Conservation (phyloP, 2,329 filamentous ascomycete species). For the Venturia oleaginea region DNA sequence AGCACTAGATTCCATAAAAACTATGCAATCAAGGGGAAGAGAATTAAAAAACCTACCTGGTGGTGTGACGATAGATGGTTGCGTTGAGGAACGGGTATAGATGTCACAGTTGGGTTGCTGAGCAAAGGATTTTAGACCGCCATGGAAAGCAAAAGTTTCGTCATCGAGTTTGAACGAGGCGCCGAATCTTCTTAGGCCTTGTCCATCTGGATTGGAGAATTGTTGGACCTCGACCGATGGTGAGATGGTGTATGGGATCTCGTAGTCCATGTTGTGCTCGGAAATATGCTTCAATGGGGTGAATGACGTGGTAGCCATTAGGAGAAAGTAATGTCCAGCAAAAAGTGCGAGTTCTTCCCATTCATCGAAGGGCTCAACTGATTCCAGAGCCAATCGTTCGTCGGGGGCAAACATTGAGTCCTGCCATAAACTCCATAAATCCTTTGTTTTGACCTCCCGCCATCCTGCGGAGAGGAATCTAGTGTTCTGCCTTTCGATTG, state of each 20-base stretch:
- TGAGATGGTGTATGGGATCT: background rate
- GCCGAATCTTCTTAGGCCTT: constrained; percentile 17
- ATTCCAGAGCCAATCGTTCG: constrained; percentile 55
- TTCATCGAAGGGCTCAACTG: constrained; percentile 80
- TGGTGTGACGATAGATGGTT: too few relatives aligned
- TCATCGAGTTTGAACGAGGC: constrained; percentile 18
- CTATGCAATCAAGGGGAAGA: too few relatives aligned
- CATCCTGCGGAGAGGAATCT: constrained; percentile 67
- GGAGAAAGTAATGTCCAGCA: constrained; percentile 72
- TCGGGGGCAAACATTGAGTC: constrained; percentile 52
- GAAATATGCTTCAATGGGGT: background rate
- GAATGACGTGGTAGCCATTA: constrained; percentile 43
- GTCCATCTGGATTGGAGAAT: background rate
- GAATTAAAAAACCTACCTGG: too few relatives aligned
- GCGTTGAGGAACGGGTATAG: constrained; percentile 19
- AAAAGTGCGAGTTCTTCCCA: constrained; percentile 93
- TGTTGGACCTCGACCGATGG: background rate
- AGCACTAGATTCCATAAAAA: too few relatives aligned
- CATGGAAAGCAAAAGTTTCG: constrained; percentile 31
- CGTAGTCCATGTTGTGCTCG: background rate
- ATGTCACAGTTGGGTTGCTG: constrained; percentile 40
- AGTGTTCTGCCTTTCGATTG: constrained; percentile 51
- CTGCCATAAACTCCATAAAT: constrained; percentile 77
- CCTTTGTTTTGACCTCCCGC: constrained; percentile 51
- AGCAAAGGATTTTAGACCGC: constrained; percentile 39